Base-by-base conservation (phyloP, 306 rosid species). In the Biancaea sappan region DNA sequence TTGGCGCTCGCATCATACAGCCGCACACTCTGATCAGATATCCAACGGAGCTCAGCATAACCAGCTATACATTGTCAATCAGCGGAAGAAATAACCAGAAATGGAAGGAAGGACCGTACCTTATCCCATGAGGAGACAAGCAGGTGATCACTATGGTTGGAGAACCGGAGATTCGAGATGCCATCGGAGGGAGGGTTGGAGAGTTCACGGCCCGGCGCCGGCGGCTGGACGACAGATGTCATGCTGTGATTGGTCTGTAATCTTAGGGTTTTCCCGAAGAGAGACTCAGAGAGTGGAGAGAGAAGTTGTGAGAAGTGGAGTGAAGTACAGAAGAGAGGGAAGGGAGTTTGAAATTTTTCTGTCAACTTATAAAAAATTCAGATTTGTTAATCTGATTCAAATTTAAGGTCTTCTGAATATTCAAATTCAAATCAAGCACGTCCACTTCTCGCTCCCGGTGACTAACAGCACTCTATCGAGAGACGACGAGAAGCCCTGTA, bases 61-160 rank as follows among this genome's bases (percentile, higher is more conserved):
- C 44, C 10, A 48, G 25, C 15, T n/a, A 47, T n/a, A n/a, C n/a
- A 32, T 10, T 46, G 37, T 24, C 25, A 7, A 65, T 22, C 25
- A 66, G 71, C 38, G 1, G 31, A 40, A 58, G 46, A 25, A 37
- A 22, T 34, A 67, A 48, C 34, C 66, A 68, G 32, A 57, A 37
- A 22, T 2, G 18, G 56, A 57, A 37, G 43, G 31, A 21, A 25
- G 2, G 50, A 47, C 29, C 68, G 18, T 73, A 90, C 96, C 98
- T 94, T 94, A 46, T 94, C 98, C 98, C 98, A 94, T 0, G 98
- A 94, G 51, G 98, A 94, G 34, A 94, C 98, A 15, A 94, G 93
- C 1, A 94, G 82, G 66, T 87, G 87, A 72, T 94, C 98, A 69
- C 88, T 89, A 83, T 91, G 94, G 51, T 91, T 94, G 41, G 99